Evolutionary conservation across 2,329 filamentous ascomycete species (phyloP).

Genomic region (Nemania bipapillata): DNA sequence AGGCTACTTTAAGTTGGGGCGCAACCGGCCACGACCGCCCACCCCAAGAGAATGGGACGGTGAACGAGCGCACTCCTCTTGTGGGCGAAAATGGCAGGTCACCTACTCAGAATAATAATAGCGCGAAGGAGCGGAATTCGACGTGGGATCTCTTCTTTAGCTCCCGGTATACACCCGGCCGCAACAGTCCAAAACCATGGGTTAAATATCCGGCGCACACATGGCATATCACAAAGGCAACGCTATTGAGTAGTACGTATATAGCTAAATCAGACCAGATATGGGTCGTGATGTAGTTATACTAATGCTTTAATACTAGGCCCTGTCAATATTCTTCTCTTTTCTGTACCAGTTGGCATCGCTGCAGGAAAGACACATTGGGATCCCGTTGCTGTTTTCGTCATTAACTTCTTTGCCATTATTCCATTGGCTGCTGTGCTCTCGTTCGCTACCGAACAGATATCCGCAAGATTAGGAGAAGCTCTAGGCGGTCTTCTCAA

Average conservation of each 20-base stretch:
- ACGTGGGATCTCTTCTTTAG: constrained; percentile 62
- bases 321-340: constrained; percentile 75
- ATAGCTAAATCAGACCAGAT: neutral
- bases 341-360: constrained; percentile 79
- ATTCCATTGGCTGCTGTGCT: constrained; percentile 78
- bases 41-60: constrained; percentile 43
- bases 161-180: constrained; percentile 62
- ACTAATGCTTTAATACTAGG: constrained; percentile 52
- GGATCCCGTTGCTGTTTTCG: constrained; percentile 75
- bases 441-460: constrained; percentile 81
- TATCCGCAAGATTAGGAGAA: constrained; percentile 76
- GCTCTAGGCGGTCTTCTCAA: constrained; percentile 79
- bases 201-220: constrained; percentile 60
- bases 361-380: constrained; percentile 70
- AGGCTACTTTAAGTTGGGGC: constrained; percentile 35
- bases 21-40: constrained; percentile 26
- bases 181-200: constrained; percentile 59
- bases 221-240: constrained; percentile 68
- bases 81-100: constrained; percentile 37
- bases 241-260: constrained; percentile 69
- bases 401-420: constrained; percentile 83
- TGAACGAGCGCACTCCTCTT: constrained; percentile 47
- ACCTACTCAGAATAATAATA: constrained; percentile 41
- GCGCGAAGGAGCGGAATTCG: constrained; percentile 43
- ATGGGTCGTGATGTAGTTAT: constrained; percentile 13